Conservation (phyloP, 2,329 filamentous ascomycete species). For the Trichoderma oligosporum region DNA sequence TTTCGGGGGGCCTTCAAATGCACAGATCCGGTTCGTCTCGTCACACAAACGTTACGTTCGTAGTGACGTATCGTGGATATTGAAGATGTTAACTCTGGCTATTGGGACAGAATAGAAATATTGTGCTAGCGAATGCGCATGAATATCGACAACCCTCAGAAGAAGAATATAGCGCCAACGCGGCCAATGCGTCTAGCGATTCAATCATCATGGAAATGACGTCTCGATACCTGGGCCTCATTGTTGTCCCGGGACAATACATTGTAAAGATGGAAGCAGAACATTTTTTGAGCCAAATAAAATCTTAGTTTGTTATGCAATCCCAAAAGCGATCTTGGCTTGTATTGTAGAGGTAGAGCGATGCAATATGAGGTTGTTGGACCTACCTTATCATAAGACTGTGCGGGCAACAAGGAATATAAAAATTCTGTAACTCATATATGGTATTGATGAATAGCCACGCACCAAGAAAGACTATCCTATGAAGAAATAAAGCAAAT, state of each 20-base stretch:
- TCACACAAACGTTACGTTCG: background rate
- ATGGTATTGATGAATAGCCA: conserved; percentile 31
- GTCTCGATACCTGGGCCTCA: conserved; percentile 80
- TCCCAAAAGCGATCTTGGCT: background rate
- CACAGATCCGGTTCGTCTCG: conserved; percentile 72
- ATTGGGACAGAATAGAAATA: conserved; percentile 69
- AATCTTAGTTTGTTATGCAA: conserved; percentile 18
- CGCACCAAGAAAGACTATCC: conserved; percentile 27
- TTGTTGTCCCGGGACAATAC: conserved; percentile 83
- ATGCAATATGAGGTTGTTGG: background rate
- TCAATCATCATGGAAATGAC: conserved; percentile 67
- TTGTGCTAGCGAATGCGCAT: conserved; percentile 80
- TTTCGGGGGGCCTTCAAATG: conserved; percentile 93
- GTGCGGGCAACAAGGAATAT: background rate
- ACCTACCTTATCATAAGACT: background rate
- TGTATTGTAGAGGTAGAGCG: background rate
- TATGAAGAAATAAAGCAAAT: conserved; percentile 26
- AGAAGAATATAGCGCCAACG: conserved; percentile 40
- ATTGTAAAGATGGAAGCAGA: conserved; percentile 88
- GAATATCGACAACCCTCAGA: conserved; percentile 78
- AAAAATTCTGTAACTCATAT: conserved; percentile 12
- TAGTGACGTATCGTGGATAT: background rate
- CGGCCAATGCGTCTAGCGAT: conserved; percentile 33
- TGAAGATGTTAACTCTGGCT: background rate
- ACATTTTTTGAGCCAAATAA: conserved; percentile 60